Base-by-base conservation (phyloP, 345 rosid species). In the Sisymbrium irio region DNA sequence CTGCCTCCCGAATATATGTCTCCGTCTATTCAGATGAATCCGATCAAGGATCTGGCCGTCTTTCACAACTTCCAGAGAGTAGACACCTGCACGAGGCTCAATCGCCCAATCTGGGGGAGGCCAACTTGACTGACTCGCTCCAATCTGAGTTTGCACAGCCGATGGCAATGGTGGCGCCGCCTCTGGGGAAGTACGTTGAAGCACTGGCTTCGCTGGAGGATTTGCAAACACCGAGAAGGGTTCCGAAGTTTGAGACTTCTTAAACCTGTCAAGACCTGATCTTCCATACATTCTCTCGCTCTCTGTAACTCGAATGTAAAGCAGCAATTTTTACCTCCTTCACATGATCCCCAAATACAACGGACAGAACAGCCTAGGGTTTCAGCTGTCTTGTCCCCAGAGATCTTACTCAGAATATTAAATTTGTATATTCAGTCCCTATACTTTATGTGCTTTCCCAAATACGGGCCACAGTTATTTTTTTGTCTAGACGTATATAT, bases 81-180 rank as follows among this genome's bases (percentile, higher is more conserved):
- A 86, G 62, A 92, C 90, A n/a, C 98, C 91, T 0, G 86, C 65
- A 1, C 96, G 88, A 54, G 98, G 99, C 83, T 95, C 98, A 28
- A 87, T 87, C 0, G 93, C 91, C 98, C 98, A 93, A 71, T 93
- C 97, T 36, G 98, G 98, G 6, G 96, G 97, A 78, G 84, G 89
- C 98, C 98, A 93, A 33, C 80, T 80, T 7, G 98, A 93, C 62
- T 90, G 97, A 28, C 98, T 88, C 7, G 86, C 96, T 54, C 98
- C 98, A 45, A 89, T 65, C 54, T 70, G 80, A 49, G 80, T 45
- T 39, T 85, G 88, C 36, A 81, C 85, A 73, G 79, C 49, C 47
- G 77, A 53, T 5, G 83, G 80, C 12, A 76, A 54, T 7, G 86
- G 80, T 7, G 86, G 80, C 9, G 79, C 62, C 9, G 83, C 86